Evolutionary conservation across 306 rosid genomes (phyloP), one percentile per base, ranked within the genome.

Genomic region (Mimosa bimucronata): DNA sequence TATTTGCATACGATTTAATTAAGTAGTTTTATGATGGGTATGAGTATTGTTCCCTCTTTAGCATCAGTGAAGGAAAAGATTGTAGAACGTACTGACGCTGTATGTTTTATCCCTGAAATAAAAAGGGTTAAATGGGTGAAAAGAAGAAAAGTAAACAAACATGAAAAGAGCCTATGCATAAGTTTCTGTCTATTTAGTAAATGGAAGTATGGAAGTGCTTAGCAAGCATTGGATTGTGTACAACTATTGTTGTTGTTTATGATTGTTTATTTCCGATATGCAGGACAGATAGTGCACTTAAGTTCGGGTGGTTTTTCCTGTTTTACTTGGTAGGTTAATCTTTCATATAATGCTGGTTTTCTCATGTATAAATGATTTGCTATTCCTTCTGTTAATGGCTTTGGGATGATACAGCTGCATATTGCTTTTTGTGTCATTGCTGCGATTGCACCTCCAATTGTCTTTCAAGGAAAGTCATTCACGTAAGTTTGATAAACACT

Each of bases 261-360:
- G 73, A 66, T 34, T 38, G 73, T 23, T 69, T 79, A 23, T 74
- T 83, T 86, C 46, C 30, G 44, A 80, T 77, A 81, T 90, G 87
- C 94, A 95, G 99, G 92, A 92, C 99, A 2, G 98, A 95, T 81
- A 95, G 99, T 87, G 99, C 99, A 25, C 60, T 95, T 82, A 95
- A 90, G 89, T 95, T 95, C 66, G 50, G 98, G 76, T 93, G 99
- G 99, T 95, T 95, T 85, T 95, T 95, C 91, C 4, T 95, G 87
- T 90, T 95, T 86, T 95, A 95, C 88, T 28, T 91, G 96, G 99
- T 95, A 91, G 48, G 92, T 80, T 78, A 37, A 34, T 78, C 82
- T 37, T 13, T 52, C 60, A 73, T 65, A n/a, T 71, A 21, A 60
- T 84, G 5, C 64, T 83, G 42, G 46, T 48, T 73, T 25, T 76